Base-by-base conservation (phyloP, 2,329 filamentous ascomycete species). In the Penicillium sp. region DNA sequence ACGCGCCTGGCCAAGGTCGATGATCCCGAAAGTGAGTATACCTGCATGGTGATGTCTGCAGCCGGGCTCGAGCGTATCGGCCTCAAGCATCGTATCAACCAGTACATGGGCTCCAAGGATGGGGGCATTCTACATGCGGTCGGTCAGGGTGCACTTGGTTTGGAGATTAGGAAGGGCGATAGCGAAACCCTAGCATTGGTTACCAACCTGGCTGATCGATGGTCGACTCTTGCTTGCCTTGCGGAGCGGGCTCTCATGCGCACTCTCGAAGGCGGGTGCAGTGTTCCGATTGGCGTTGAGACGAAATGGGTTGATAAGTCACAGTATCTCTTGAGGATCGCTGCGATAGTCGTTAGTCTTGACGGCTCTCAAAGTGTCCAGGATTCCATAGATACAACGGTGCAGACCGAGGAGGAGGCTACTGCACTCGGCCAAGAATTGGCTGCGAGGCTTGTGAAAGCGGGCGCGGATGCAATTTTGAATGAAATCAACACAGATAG, bases 1-100 rank as follows among this genome's bases (percentile, higher is more conserved):
- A 95, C 91, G 9, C 81, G 92, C 10, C 76, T 96, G 48, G 76
- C 75, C 46, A 96, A 96, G 78, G 82, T 95, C 28, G 90, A 96
- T 64, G 84, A 85, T 36, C 81, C 83, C 24, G 83, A 86, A 59
- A 78, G 81, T 22, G 80, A 81, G 51, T 92, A 87, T 72, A 78
- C 86, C 3, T 90, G 86, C 36, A 86, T 95, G 58, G 88, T 96
- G 61, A 79, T 96, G 41, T 92, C 92, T 0, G 89, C 90, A 0
- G 91, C 92, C 0, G 92, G 92, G 0, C 77, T 96, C 36, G 78
- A 87, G 69, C 81, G 92, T 51, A 80, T 95, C 74, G 82, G 81
- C n/a, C 77, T 88, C 56, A 79, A 79, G 4, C 76, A 76, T 44
- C 81, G 90, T 60, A 95, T 96, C 68, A 83, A 83, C 39, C 83